Conservation (phyloP, 2,329 filamentous ascomycete species). For the Harringtonia lauricola region DNA sequence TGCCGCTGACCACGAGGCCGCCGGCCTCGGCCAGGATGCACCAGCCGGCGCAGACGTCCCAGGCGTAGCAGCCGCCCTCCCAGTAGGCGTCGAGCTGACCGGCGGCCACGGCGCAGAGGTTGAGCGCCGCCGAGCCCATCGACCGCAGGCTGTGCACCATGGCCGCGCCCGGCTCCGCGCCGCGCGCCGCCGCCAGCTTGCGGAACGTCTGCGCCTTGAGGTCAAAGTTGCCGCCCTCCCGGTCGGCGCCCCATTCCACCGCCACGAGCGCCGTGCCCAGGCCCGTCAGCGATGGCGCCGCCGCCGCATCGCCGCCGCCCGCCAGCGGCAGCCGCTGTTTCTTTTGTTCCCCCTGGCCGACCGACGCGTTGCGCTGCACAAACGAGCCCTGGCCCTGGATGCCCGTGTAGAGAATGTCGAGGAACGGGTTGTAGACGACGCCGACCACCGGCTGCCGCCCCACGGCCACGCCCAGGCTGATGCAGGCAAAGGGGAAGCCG, state of each 20-base stretch:
- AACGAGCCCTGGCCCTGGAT: conserved; percentile 58
- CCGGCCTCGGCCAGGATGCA: conserved; percentile 65
- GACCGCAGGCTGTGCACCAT: conserved; percentile 70
- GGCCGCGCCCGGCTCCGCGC: conserved; percentile 35
- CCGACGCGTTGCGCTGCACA: conserved; percentile 33
- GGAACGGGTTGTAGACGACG: conserved; percentile 73
- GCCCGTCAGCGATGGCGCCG: conserved; percentile 44
- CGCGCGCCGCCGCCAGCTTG: conserved; percentile 41
- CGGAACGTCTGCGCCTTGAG: conserved; percentile 58
- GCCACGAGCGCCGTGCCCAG: conserved; percentile 55
- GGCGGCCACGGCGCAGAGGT: conserved; percentile 60
- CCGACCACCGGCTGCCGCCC: conserved; percentile 52
- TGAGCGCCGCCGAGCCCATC: conserved; percentile 63
- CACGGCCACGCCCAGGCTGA: conserved; percentile 64
- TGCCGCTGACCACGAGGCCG: conserved; percentile 60
- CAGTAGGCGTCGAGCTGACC: conserved; percentile 66
- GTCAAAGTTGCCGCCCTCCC: conserved; percentile 59
- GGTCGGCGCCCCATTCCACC: conserved; percentile 62
- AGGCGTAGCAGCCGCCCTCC: conserved; percentile 78
- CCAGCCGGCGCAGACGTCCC: conserved; percentile 79
- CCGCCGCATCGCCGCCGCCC: conserved; percentile 22
- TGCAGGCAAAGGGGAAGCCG: conserved; percentile 61
- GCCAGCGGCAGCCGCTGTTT: conserved; percentile 27
- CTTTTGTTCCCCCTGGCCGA: too few relatives aligned
- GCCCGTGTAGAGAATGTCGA: conserved; percentile 56